Base-by-base conservation (phyloP, 495 filamentous ascomycete species). In the Penicillium egyptiacum region DNA sequence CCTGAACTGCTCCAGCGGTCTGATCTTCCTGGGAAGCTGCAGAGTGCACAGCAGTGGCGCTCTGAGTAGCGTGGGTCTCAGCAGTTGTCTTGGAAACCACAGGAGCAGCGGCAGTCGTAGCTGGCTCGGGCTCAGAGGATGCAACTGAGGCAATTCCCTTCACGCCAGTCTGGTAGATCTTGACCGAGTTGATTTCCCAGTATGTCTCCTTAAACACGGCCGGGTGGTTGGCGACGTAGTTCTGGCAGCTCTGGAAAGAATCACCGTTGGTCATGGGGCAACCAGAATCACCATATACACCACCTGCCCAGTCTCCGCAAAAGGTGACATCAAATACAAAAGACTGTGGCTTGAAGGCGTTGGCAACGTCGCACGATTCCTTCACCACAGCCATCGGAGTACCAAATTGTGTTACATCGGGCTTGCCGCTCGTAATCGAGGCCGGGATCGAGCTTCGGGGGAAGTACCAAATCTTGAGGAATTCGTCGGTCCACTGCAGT, bases 271-370 rank as follows among this genome's bases (percentile, higher is more conserved):
- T 70, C 58, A 73, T 53, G 0, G 75, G 72, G 61, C 76, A 79
- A 4, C 68, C 67, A 12, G 72, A 75, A 17, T 65, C 43, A 12
- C 66, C 69, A 37, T 66, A 79, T 0, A 83, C 81, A 45, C 81
- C 75, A 33, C 90, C 92, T 17, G 91, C 91, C 89, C 90, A 96
- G 58, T 90, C 85, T 37, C 93, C 93, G 70, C 93, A 97, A 73
- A 96, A 91, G 1, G 86, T 88, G 0, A 85, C 88, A 71, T 98
- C 83, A 66, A 96, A 85, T 53, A 95, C 79, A 49, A 96, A 87
- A 12, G 82, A 80, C 70, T 94, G 86, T 43, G 86, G 66, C 57
- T 75, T 77, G 78, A 96, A 96, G 49, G 84, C 76, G 3, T 68
- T 64, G 51, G 81, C 70, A 54, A 96, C 84, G 58, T 88, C 69